Base-by-base conservation (phyloP, 2,329 filamentous ascomycete genomes). In the Fusarium sp. region DNA sequence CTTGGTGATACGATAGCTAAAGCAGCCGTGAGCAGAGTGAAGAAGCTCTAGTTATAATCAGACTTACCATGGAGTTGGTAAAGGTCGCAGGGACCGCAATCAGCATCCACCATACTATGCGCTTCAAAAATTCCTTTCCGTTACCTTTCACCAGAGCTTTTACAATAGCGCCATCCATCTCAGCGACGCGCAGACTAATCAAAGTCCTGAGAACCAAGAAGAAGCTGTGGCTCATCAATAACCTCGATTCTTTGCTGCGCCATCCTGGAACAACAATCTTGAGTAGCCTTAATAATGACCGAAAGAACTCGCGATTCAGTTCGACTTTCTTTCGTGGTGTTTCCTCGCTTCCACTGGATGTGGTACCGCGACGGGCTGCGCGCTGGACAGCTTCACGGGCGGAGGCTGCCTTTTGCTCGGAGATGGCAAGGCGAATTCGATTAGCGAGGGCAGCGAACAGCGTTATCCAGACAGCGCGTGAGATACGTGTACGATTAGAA, bases 51-150 rank as follows among this genome's bases (percentile, higher is more conserved):
- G 33, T 20, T 18, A 13, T 8, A 6, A 46, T 48, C 12, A 37
- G 27, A 80, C 89, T 81, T 81, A 96, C 93, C 96, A 99, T 99
- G 1, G 95, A 98, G 81, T 99, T 99, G 42, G 96, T 99, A 80
- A 98, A 98, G 0, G 96, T 98, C 3, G 96, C 96, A 13, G 96
- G 96, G 18, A 99, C 88, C 30, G 96, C 95, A 73, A 99, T 96
- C 60, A 95, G 81, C 96, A 99, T 99, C 96, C 96, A 99, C 94
- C 95, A 98, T 9, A 97, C 89, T 75, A 99, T 90, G 1, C 94
- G 91, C 74, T 91, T 90, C 75, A 98, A 79, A 74, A 99, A 99
- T 73, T 97, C 94, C 80, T 90, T 93, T 18, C 95, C 96, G 73
- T 92, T 96, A 4, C 96, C 96, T 81, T 94, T 91, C 48, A 99